phyloP scores from a whole-genome alignment of 1,284 basidiomycete species.

The Sphagnurus paluster region DNA sequence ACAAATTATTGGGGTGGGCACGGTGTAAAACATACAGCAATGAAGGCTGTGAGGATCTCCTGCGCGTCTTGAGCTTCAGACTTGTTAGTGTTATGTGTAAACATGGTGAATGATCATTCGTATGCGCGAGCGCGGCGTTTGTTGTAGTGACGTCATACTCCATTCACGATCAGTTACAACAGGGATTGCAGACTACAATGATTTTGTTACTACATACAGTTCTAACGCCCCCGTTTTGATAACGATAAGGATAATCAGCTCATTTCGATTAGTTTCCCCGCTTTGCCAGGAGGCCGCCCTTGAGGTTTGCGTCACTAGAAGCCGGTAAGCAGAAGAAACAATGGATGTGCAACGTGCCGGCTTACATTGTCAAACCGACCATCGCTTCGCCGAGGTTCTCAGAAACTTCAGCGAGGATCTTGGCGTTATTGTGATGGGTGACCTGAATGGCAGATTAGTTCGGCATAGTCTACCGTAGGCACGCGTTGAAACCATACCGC shows the following conservation, averaged over 20 bases:
- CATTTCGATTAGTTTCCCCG: conserved; percentile 44
- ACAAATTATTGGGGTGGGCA: background rate
- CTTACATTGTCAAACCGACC: conserved; percentile 90
- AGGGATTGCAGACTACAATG: too few relatives aligned
- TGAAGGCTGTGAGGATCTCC: conserved; percentile 33
- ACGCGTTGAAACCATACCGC: conserved; percentile 53
- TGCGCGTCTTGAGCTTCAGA: conserved; percentile 9
- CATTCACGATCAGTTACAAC: background rate
- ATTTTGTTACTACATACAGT: background rate
- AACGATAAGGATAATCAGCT: background rate
- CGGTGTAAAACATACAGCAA: conserved; percentile 32
- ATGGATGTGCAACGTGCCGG: conserved; percentile 6
- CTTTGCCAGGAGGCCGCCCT: conserved; percentile 59
- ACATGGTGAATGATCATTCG: conserved; percentile 9
- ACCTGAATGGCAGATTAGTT: conserved; percentile 45
- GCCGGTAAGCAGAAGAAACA: conserved; percentile 6
- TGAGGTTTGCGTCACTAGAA: conserved; percentile 59
- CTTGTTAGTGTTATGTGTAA: conserved; percentile 3
- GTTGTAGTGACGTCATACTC: conserved; percentile 14
- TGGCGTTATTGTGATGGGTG: conserved; percentile 95
- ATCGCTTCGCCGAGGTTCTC: conserved; percentile 88
- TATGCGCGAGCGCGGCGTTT: background rate
- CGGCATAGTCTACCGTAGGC: conserved; percentile 8
- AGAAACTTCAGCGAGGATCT: conserved; percentile 86
- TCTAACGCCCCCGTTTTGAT: background rate